Conservation (phyloP, 2,329 filamentous ascomycete species). For the Aspergillus aculeatinus region DNA sequence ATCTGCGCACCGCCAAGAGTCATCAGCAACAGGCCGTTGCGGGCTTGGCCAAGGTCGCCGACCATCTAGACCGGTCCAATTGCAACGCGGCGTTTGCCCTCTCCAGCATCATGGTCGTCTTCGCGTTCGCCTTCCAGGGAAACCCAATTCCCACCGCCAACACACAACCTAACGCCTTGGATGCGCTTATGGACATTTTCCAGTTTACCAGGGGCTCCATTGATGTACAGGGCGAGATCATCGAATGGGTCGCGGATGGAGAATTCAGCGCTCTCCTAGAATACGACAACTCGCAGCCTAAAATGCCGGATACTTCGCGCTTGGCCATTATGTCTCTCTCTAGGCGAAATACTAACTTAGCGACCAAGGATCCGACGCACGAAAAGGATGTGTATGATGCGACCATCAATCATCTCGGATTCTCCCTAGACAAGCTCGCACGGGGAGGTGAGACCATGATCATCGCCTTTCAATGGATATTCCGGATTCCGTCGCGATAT, state of each 20-base stretch:
- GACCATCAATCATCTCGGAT: slow-evolving; percentile 29
- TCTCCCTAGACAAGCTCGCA: slow-evolving; percentile 30
- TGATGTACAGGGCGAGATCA: slow-evolving; percentile 24
- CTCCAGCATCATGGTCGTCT: slow-evolving; percentile 34
- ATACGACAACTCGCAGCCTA: slow-evolving; percentile 23
- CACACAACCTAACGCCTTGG: slow-evolving; percentile 18
- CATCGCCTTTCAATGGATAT: slow-evolving; percentile 56
- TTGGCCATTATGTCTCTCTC: slow-evolving; percentile 29
- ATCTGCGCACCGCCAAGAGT: slow-evolving; percentile 29
- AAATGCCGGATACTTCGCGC: slow-evolving; percentile 37
- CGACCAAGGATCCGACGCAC: slow-evolving; percentile 23
- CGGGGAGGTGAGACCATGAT: slow-evolving; percentile 30
- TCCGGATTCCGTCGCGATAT: slow-evolving; percentile 62
- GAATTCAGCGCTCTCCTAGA: slow-evolving; percentile 30
- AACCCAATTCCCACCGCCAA: slow-evolving; percentile 10
- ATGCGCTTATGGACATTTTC: slow-evolving; percentile 34
- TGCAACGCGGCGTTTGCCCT: slow-evolving; percentile 39
- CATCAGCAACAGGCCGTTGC: slow-evolving; percentile 28
- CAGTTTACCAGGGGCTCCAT: slow-evolving; percentile 32
- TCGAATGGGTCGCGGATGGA: slow-evolving; percentile 25
- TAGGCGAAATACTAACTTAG: slow-evolving; percentile 26
- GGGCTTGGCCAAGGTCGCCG: slow-evolving; percentile 23
- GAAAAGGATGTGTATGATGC: slow-evolving; percentile 27
- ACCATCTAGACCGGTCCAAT: slow-evolving; percentile 27
- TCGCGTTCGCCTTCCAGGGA: slow-evolving; percentile 34